A percentile compares a stretch with the other conserved stretches of the same genome.
Conservation (phyloP, 1,139 yeast species). For the Kodamaea alishanica region DNA sequence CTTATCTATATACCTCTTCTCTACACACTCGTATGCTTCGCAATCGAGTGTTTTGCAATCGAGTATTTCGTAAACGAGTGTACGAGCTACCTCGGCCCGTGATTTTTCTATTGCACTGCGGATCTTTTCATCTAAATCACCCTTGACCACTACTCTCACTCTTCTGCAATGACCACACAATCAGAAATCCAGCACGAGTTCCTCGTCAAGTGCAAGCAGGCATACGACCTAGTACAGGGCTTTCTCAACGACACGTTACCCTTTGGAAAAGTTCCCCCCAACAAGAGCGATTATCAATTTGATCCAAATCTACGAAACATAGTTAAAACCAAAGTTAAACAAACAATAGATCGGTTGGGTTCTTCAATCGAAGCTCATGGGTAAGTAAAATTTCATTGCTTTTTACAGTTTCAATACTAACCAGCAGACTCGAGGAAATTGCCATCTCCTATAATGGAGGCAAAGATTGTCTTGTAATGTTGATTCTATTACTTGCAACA, state of each 20-base stretch:
- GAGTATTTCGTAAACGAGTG: too few species aligned
- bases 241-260: slow-evolving; percentile 32
- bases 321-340: slow-evolving; percentile 30
- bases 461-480: slow-evolving; percentile 84
- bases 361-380: slow-evolving; percentile 31
- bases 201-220: slow-evolving; percentile 29
- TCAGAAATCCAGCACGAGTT: slow-evolving; percentile 13
- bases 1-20: too few species aligned
- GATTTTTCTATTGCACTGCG: too few species aligned
- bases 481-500: slow-evolving; percentile 60
- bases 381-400: slow-evolving; percentile 18
- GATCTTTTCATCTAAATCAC: too few species aligned
- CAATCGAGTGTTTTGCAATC: too few species aligned
- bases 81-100: too few species aligned
- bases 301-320: slow-evolving; percentile 21
- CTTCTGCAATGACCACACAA: slow-evolving; percentile 3
- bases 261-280: slow-evolving; percentile 23
- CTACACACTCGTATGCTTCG: too few species aligned
- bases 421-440: slow-evolving; percentile 45
- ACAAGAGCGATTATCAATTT: slow-evolving; percentile 20
- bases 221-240: slow-evolving; percentile 30
- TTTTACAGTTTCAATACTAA: slow-evolving; percentile 15
- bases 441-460: slow-evolving; percentile 88
- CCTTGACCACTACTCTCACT: neutral
- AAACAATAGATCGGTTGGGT: slow-evolving; percentile 31